A percentile compares a stretch with the other conserved stretches of the same genome.
Evolutionary conservation across 257 asterid genomes (phyloP).

Genomic region (Solanum sparsipilum): DNA sequence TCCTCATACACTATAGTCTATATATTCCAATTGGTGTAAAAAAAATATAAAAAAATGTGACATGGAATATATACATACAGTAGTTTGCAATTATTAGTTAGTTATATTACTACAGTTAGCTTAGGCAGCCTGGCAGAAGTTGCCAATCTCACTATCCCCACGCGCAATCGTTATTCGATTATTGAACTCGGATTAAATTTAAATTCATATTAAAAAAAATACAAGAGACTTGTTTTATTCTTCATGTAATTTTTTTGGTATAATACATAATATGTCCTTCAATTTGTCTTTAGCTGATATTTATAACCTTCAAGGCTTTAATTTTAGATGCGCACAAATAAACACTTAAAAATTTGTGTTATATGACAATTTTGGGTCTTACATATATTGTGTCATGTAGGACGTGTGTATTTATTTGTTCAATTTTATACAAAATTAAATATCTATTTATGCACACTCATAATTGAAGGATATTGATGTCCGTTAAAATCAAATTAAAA

Average conservation of each 20-base stretch:
- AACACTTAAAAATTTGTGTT: too few species aligned
- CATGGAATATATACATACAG: not conserved
- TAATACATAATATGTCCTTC: too few species aligned
- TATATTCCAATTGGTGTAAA: not conserved
- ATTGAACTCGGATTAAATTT: too few species aligned
- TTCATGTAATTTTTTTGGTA: too few species aligned
- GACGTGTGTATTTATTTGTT: rapidly evolving
- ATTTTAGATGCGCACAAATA: not conserved
- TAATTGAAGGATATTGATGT: too few species aligned
- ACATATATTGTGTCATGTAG: not conserved
- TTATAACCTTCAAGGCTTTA: too few species aligned
- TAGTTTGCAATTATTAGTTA: not conserved
- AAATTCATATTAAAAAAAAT: too few species aligned
- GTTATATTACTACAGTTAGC: not conserved
- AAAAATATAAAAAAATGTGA: not conserved
- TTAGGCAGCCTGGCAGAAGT: not conserved
- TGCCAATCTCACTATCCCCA: not conserved
- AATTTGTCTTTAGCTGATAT: too few species aligned
- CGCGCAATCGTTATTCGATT: not conserved
- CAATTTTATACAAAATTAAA: too few species aligned
- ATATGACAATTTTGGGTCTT: not conserved
- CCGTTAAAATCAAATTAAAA: too few species aligned
- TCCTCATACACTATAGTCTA: not conserved
- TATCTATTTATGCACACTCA: too few species aligned
- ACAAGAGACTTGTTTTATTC: too few species aligned